Percentiles rank a stretch among this genome's conserved stretches.
These are phyloP conservation scores for Tilletia horrida DNA, from an alignment of 1,284 basidiomycete species.

Conservation along the genomic window DNA sequence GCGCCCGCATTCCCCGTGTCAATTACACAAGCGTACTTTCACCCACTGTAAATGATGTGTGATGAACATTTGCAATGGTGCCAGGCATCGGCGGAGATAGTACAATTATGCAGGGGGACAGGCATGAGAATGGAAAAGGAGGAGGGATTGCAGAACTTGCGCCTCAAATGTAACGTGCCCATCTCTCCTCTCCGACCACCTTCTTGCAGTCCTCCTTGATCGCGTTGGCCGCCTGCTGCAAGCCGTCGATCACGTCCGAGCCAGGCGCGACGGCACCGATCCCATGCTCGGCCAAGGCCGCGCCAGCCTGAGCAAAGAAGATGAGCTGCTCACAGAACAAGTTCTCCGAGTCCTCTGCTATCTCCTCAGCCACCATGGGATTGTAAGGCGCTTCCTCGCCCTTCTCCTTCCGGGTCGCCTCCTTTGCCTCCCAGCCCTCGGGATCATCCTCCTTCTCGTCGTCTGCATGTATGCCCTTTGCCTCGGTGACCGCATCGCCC, in stretches of 20 bases:
- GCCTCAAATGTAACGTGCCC: neutral
- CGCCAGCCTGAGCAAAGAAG: neutral
- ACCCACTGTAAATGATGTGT: too few relatives aligned
- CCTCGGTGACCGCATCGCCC: neutral
- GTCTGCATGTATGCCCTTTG: neutral
- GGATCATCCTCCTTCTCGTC: neutral
- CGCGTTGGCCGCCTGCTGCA: neutral
- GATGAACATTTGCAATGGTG: too few relatives aligned
- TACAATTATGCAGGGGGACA: too few relatives aligned
- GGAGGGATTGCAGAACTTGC: too few relatives aligned
- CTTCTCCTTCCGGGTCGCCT: neutral
- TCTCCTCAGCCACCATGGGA: neutral
- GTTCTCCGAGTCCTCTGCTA: neutral
- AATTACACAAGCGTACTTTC: too few relatives aligned
- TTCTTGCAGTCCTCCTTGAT: neutral
- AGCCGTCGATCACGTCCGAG: neutral
- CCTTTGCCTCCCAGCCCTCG: neutral
- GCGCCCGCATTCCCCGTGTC: too few relatives aligned
- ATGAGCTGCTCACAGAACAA: neutral
- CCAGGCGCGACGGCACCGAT: neutral
- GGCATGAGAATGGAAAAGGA: too few relatives aligned
- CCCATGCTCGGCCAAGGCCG: neutral
- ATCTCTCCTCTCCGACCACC: neutral
- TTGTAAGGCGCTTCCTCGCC: conserved; percentile 2
- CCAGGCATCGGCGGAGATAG: too few relatives aligned